A percentile compares a stretch with the other conserved stretches of the same genome.
These are phyloP conservation scores for Leccinum imitatum DNA, from an alignment of 768 basidiomycete species.

Conservation along the genomic window DNA sequence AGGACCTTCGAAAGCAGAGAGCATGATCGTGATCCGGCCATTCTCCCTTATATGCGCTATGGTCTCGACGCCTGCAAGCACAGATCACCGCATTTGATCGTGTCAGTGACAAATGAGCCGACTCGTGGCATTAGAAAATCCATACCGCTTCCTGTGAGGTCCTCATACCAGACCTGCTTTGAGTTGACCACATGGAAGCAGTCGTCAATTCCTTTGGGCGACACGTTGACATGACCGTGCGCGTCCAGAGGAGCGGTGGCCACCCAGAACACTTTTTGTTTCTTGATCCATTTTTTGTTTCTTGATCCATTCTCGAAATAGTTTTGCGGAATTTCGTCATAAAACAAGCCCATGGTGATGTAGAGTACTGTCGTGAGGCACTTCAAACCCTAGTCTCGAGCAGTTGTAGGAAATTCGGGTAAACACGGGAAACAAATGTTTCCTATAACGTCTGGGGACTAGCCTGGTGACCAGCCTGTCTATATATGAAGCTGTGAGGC, in stretches of 20 bases:
- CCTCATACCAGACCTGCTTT: slow-evolving; percentile 69
- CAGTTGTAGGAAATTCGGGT: too few species aligned
- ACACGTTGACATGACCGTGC: slow-evolving; percentile 64
- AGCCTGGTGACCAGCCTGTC: too few species aligned
- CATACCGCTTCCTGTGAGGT: slow-evolving; percentile 65
- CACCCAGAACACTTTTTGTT: slow-evolving; percentile 72
- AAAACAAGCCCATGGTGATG: slow-evolving; percentile 53
- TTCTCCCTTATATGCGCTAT: slow-evolving; percentile 65
- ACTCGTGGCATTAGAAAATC: neutral
- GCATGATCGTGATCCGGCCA: slow-evolving; percentile 60
- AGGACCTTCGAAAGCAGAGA: slow-evolving; percentile 61
- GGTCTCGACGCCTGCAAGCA: slow-evolving; percentile 51
- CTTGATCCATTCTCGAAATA: slow-evolving; percentile 55
- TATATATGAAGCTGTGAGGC: too few species aligned
- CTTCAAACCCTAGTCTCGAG: neutral
- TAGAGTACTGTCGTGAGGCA: neutral
- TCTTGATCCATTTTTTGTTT: slow-evolving; percentile 60
- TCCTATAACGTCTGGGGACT: too few species aligned
- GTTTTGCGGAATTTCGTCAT: slow-evolving; percentile 55
- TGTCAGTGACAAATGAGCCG: neutral
- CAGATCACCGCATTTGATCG: neutral
- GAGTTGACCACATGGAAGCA: slow-evolving; percentile 60
- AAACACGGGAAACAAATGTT: too few species aligned
- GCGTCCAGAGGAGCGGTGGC: slow-evolving; percentile 60
- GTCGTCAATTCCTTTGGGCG: slow-evolving; percentile 65